Evolutionary conservation across 2,329 filamentous ascomycete species (phyloP), one percentile per base, ranked within the genome.

Genomic region (Didymella pomorum): DNA sequence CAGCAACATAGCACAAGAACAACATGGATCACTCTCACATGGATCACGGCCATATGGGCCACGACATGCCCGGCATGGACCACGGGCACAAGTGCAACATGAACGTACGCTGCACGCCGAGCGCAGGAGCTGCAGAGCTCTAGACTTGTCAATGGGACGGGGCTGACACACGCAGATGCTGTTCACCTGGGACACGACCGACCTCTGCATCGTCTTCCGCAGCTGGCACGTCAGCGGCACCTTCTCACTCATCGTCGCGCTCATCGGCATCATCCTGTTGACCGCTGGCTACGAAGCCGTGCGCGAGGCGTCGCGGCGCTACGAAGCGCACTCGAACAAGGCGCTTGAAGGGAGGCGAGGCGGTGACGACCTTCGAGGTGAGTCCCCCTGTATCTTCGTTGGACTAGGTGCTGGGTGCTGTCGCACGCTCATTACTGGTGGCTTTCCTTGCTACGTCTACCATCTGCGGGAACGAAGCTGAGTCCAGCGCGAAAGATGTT

Each of bases 151-250:
- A 45, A 12, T 18, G 45, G 11, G 11, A 16, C 25, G 18, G 21
- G 37, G 49, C 61, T 59, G 20, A 61, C 45, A 20, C 42, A n/a
- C 41, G 31, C 48, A 97, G 93, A 98, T 97, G 94, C 87, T 98
- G 67, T 99, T 99, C 82, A 98, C 93, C 61, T 99, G 94, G 94
- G 87, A 93, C 77, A 94, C 93, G 2, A 86, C 84, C 56, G 90
- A 98, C 80, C 91, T 99, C 65, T 99, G 95, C 84, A 96, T 99
- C 78, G 87, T 99, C 78, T 99, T 98, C 83, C 85, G 84, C 69
- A 87, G 89, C 79, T 99, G 95, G 95, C 93, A 91, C 79, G 81
- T 99, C 77, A 88, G 85, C 62, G 88, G 89, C 61, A 88, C 88
- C 3, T 72, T 86, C 51, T 90, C 90, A 31, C 89, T 99, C 57